These are phyloP conservation scores for Plasmopara muralis DNA, from an alignment of 352 stramenopile species.

Conservation along the genomic window DNA sequence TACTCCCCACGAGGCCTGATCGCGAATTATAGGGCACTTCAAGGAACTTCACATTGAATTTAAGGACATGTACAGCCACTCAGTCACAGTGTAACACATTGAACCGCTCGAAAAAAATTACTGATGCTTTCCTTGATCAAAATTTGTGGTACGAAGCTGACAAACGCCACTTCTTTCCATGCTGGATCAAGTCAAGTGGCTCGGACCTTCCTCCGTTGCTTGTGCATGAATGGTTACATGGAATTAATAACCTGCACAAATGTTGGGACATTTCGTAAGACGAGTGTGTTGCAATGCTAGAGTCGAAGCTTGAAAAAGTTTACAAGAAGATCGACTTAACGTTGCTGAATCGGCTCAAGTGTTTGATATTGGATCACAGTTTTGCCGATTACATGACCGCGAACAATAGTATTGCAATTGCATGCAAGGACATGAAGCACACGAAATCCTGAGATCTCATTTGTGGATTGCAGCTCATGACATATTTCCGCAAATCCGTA, in stretches of 20 bases:
- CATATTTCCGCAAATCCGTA: constrained; percentile 98
- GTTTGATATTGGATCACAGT: constrained; percentile 99
- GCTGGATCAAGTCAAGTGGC: constrained; percentile 99
- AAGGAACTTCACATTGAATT: constrained; percentile 99
- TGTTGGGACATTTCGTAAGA: constrained; percentile 98
- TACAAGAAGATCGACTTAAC: constrained; percentile 99
- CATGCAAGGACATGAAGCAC: constrained; percentile 99
- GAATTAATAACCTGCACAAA: constrained; percentile 99
- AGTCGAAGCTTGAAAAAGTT: constrained; percentile 99
- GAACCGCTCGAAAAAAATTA: constrained; percentile 99
- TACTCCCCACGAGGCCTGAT: constrained; percentile 97
- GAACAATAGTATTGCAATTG: constrained; percentile 99
- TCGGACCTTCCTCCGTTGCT: constrained; percentile 97
- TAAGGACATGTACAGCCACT: constrained; percentile 99
- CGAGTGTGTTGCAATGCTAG: constrained; percentile 98
- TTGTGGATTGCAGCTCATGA: constrained; percentile 99
- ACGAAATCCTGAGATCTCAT: constrained; percentile 99
- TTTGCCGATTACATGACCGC: constrained; percentile 99
- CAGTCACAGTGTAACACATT: constrained; percentile 99
- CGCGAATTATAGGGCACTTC: constrained; percentile 99
- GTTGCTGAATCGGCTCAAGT: constrained; percentile 95
- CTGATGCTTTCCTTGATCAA: constrained; percentile 99
- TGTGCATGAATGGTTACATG: constrained; percentile 99
- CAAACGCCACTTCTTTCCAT: constrained; percentile 98
- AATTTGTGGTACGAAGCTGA: constrained; percentile 99